Base-by-base conservation (phyloP, 179 eudicot genomes). In the Beta corolliflora region DNA sequence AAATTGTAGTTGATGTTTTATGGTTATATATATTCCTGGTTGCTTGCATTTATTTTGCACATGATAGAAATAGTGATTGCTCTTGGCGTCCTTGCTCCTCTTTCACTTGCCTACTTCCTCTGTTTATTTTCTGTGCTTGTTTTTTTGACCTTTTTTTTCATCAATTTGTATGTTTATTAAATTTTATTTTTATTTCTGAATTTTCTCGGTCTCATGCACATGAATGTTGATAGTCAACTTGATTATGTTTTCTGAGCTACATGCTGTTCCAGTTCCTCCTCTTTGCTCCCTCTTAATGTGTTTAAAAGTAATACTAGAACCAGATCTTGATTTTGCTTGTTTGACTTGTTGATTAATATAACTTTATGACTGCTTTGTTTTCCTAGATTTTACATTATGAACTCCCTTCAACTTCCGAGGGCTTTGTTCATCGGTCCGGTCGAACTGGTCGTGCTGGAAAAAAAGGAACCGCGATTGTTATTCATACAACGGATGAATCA, bases 381-480 rank as follows among this genome's bases (percentile, higher is more conserved):
- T 44, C 9, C 3, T 87, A 94, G 98, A 86, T 94, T 50, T 84
- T 94, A 75, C 98, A 94, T 84, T 94, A 89, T 89, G 98, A 94
- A 80, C 89, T 94, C 73, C 98, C 98, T 53, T 89, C 60, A 81
- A 83, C 90, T 69, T 90, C 98, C 0, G 98, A 94, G 89, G 87
- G 83, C n/a, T 94, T 94, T 84, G 98, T 94, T 74, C 98, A 94
- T 84, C 93, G 98, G 25, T 90, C 98, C 79, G 98, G 98, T 48
- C 91, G 98, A 58, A 94, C 98, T 61, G 98, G 98, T 5, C 98
- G 98, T 85, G 98, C 98, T 87, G 98, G 98, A 71, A 94, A 94
- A 90, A 94, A 90, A 79, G 98, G 98, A 79, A 89, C 67, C 76
- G 95, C 95, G 13, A 89, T 94, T 81, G 88, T 93, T 21, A 85